Evolutionary conservation across 495 filamentous ascomycete genomes (phyloP).

Genomic region (Podospora bellae-mahoneyi): DNA sequence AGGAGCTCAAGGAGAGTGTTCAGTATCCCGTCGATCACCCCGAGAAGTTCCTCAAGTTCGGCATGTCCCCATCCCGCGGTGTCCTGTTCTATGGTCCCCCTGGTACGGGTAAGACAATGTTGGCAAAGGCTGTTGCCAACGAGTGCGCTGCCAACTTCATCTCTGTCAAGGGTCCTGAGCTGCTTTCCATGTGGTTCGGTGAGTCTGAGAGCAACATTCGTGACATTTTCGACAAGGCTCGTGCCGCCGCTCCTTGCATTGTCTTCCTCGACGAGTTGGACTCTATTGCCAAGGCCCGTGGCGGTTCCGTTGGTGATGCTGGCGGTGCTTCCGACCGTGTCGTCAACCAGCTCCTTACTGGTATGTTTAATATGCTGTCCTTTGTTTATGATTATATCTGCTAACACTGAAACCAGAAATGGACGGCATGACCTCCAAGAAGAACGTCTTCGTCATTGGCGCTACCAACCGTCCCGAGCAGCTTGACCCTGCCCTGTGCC

Average conservation of each 20-base stretch:
- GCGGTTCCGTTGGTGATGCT: constrained; percentile 93
- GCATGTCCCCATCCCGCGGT: constrained; percentile 95
- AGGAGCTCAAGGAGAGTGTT: constrained; percentile 97
- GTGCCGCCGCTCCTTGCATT: constrained; percentile 95
- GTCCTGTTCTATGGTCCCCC: constrained; percentile 98
- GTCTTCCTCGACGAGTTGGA: constrained; percentile 99
- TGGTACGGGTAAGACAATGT: constrained; percentile 99
- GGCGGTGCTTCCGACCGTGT: constrained; percentile 99
- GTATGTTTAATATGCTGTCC: constrained; percentile 51
- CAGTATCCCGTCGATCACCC: constrained; percentile 99
- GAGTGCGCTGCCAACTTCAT: constrained; percentile 99
- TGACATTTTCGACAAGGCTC: constrained; percentile 99
- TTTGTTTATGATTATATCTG: not conserved
- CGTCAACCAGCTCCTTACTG: constrained; percentile 97
- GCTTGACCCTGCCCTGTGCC: constrained; percentile 94
- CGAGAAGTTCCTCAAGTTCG: constrained; percentile 99
- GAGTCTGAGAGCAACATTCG: constrained; percentile 99
- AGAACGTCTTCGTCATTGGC: constrained; percentile 99
- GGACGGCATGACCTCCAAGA: constrained; percentile 99
- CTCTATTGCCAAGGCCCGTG: constrained; percentile 98
- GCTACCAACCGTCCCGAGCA: constrained; percentile 98
- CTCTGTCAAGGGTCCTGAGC: constrained; percentile 95
- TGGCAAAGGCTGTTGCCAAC: constrained; percentile 98
- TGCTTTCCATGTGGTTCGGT: constrained; percentile 99
- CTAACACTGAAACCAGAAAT: constrained; percentile 69